Percentiles rank a stretch among this genome's conserved stretches.
phyloP scores from a whole-genome alignment of 345 rosid genomes.

The Arabidopsis thaliana region TAIR10.1 NC_003071.7:18794501-18795000 shows the following conservation, averaged over 20 bases:
- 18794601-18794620: constrained; percentile 64
- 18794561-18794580: constrained; percentile 92
- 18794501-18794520: constrained; percentile 91
- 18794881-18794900: constrained; percentile 94
- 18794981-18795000: constrained; percentile 96
- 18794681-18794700: constrained; percentile 4
- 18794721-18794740: not conserved
- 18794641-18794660: constrained; percentile 80
- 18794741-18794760: constrained; percentile 6
- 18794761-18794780: constrained; percentile 16
- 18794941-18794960: constrained; percentile 99
- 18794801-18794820: constrained; percentile 97
- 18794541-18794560: constrained; percentile 94
- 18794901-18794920: constrained; percentile 80
- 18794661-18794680: constrained; percentile 94
- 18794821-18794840: constrained; percentile 95
- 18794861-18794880: constrained; percentile 92
- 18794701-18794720: not conserved
- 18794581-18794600: constrained; percentile 81
- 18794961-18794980: constrained; percentile 90
- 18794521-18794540: constrained; percentile 87
- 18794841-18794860: constrained; percentile 95
- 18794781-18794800: constrained; percentile 89
- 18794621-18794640: constrained; percentile 81
- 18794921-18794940: constrained; percentile 83